Evolutionary conservation across 768 basidiomycete genomes (phyloP).

Genomic region (Mrakia hoshinonis): DNA sequence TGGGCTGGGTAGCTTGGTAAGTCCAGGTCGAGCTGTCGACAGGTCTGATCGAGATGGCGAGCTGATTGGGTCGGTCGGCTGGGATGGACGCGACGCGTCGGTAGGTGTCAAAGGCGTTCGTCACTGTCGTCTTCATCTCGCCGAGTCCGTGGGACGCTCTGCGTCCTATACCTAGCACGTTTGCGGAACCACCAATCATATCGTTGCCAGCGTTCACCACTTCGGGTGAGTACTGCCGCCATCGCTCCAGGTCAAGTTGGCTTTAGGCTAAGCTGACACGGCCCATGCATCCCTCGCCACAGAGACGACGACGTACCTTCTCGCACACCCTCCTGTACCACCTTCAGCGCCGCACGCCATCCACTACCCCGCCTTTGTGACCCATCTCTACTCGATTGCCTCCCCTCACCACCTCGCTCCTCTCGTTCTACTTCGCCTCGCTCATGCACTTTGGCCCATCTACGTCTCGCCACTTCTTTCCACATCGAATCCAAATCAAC

Average conservation of each 20-base stretch:
- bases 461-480: conserved; percentile 8
- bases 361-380: conserved; percentile 22
- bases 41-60: too few species aligned
- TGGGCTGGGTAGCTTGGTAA: conserved; percentile 16
- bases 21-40: not conserved
- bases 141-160: conserved; percentile 23
- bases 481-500: not conserved
- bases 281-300: not conserved
- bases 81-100: not conserved
- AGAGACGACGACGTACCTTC: not conserved
- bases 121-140: conserved; percentile 24
- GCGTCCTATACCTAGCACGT: conserved; percentile 12
- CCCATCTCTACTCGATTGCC: conserved; percentile 15
- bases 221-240: not conserved
- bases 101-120: not conserved
- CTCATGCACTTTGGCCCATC: conserved; percentile 25
- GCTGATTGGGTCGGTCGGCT: not conserved
- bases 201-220: conserved; percentile 15
- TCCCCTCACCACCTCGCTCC: conserved; percentile 18
- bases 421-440: conserved; percentile 17
- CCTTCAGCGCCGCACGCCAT: conserved; percentile 18
- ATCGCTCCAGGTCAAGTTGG: too few species aligned
- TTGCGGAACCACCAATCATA: conserved; percentile 16
- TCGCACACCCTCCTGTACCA: conserved; percentile 3
- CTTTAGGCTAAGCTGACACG: too few species aligned